Evolutionary conservation across 225 moss, liverwort and hornwort species (phyloP).

Genomic region (Bryoerythrophyllum caledonicum): DNA sequence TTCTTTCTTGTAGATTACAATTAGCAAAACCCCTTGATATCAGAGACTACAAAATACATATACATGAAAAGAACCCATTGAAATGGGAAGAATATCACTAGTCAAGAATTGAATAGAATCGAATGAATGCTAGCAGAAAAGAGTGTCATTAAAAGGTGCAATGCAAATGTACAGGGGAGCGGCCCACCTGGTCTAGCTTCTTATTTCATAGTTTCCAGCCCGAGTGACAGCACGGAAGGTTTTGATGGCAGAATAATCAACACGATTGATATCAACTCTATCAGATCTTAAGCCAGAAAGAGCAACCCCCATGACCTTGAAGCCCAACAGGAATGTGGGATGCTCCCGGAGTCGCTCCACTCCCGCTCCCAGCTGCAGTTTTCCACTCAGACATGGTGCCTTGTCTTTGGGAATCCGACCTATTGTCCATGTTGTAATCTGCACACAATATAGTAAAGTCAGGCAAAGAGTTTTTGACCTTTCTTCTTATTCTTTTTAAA

Average conservation of each 20-base stretch:
- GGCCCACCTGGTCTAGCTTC: conserved; percentile 55
- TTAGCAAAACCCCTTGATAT: neutral
- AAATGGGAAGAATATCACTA: neutral
- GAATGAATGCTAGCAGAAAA: conserved; percentile 9
- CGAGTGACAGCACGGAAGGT: conserved; percentile 84
- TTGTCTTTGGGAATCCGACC: conserved; percentile 96
- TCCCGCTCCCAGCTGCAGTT: conserved; percentile 74
- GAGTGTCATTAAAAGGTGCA: neutral
- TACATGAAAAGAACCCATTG: neutral
- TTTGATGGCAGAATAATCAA: conserved; percentile 69
- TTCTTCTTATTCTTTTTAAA: too few species aligned
- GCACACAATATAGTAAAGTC: conserved; percentile 29
- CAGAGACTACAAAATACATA: too few species aligned
- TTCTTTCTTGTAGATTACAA: too few species aligned
- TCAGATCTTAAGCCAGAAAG: conserved; percentile 90
- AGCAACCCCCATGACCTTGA: conserved; percentile 83
- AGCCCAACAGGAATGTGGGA: conserved; percentile 83
- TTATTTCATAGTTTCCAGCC: conserved; percentile 84
- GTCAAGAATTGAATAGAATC: conserved; percentile 9
- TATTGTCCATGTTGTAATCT: conserved; percentile 85
- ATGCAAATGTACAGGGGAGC: conserved; percentile 32
- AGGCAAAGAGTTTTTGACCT: too few species aligned
- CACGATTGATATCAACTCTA: conserved; percentile 72
- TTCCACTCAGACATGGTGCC: conserved; percentile 85
- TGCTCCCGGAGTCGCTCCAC: conserved; percentile 72